These are phyloP conservation scores for Pythium oligandrum DNA, from an alignment of 352 stramenopile genomes.

Conservation along the genomic window DNA sequence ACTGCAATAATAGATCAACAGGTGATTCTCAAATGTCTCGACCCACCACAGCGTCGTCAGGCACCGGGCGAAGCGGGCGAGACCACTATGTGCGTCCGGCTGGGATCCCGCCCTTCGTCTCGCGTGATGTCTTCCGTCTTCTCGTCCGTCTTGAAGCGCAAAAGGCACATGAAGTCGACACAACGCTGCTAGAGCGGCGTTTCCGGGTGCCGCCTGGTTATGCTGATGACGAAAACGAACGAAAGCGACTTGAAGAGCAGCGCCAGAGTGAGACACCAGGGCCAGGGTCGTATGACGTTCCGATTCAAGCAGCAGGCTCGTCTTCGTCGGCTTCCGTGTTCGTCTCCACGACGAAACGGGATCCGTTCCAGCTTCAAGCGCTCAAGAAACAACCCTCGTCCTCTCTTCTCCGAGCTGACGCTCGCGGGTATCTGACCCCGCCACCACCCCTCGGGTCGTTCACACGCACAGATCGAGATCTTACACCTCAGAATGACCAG, in stretches of 20 bases:
- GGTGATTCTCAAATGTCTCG: no score
- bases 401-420: neutral
- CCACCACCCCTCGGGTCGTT: conserved; percentile 13
- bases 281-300: conserved; percentile 47
- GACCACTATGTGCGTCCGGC: no score
- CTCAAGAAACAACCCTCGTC: conserved; percentile 1
- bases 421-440: conserved; percentile 1
- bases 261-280: conserved; percentile 18
- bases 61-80: no score
- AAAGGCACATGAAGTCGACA: conserved; percentile 50
- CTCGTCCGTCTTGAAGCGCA: conserved; percentile 56
- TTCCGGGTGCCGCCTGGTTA: conserved; percentile 52
- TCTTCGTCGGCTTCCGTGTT: conserved; percentile 31
- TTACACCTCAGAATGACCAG: no score
- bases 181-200: conserved; percentile 40
- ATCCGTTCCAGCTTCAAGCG: conserved; percentile 16
- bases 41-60: no score
- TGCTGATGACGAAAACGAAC: conserved; percentile 28
- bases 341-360: conserved; percentile 6
- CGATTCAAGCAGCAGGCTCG: conserved; percentile 19
- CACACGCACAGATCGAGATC: neutral
- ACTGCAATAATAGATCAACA: neutral
- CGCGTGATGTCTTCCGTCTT: conserved; percentile 65
- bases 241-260: conserved; percentile 23
- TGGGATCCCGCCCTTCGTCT: conserved; percentile 30